Conservation (phyloP, 1,284 basidiomycete species). For the Singerocomus rubriflavus region DNA sequence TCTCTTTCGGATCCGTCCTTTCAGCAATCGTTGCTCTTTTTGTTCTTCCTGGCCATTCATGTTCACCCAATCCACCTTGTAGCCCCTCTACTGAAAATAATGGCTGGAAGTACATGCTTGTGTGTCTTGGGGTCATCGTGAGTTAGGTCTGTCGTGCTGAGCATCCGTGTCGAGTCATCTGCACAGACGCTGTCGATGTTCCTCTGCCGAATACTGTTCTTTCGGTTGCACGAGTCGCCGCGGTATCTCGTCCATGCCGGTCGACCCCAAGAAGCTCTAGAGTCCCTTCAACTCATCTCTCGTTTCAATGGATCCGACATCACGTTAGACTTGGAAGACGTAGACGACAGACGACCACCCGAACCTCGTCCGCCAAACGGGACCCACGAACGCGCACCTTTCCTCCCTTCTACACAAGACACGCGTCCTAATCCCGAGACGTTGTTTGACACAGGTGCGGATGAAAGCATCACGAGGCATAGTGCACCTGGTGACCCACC, state of each 20-base stretch:
- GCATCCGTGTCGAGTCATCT: conserved; percentile 4
- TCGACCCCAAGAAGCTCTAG: conserved; percentile 76
- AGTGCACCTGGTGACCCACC: conserved; percentile 8
- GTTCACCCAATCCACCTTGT: conserved; percentile 52
- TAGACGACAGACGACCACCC: conserved; percentile 48
- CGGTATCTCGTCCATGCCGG: conserved; percentile 87
- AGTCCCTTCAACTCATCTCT: conserved; percentile 79
- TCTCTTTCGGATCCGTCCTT: conserved; percentile 87
- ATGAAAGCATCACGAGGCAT: conserved; percentile 13
- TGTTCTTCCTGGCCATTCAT: conserved; percentile 78
- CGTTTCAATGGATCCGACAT: conserved; percentile 78
- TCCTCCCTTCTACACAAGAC: conserved; percentile 26
- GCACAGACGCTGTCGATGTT: conserved; percentile 84
- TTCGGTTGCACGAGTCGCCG: conserved; percentile 91
- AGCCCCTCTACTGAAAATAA: conserved; percentile 67
- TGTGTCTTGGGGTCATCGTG: conserved; percentile 69
- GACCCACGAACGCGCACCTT: conserved; percentile 30
- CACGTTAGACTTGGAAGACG: conserved; percentile 66
- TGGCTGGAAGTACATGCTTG: conserved; percentile 86
- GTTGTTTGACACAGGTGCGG: conserved; percentile 6
- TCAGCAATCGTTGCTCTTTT: conserved; percentile 76
- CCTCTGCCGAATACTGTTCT: conserved; percentile 81
- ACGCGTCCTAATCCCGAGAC: conserved; percentile 1
- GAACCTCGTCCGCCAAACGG: conserved; percentile 11
- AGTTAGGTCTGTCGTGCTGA: conserved; percentile 29